phyloP scores from a whole-genome alignment of 495 filamentous ascomycete genomes.

The Penicillium daleae region DNA sequence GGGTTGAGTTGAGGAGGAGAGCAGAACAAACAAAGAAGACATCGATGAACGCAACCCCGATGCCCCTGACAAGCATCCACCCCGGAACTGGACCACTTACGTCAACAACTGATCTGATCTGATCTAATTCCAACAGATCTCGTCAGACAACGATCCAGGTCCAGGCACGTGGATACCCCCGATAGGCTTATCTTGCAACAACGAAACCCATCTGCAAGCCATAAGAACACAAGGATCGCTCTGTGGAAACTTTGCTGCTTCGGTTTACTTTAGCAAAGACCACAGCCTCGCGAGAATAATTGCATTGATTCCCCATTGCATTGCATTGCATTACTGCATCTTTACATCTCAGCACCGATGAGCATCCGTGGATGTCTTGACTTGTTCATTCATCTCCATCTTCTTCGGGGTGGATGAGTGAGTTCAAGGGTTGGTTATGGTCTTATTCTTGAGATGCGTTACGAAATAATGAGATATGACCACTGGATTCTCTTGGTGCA shows the following conservation, averaged over 20 bases:
- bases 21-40: conserved; percentile 20
- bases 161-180: conserved; percentile 16
- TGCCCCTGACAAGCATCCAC: conserved; percentile 24
- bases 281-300: conserved; percentile 14
- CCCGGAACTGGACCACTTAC: conserved; percentile 9
- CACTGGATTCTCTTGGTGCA: conserved; percentile 9
- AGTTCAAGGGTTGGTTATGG: not conserved
- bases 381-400: not conserved
- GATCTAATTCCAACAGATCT: conserved; percentile 1
- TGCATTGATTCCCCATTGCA: conserved; percentile 5
- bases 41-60: conserved; percentile 22
- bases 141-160: conserved; percentile 1
- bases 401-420: not conserved
- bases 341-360: conserved; percentile 18
- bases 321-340: conserved; percentile 2
- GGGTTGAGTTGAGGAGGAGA: conserved; percentile 14
- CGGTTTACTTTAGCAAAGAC: not conserved
- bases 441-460: conserved; percentile 8
- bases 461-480: conserved; percentile 13
- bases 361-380: conserved; percentile 21
- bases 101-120: not conserved
- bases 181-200: conserved; percentile 33
- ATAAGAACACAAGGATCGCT: conserved; percentile 23
- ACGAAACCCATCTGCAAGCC: conserved; percentile 13
- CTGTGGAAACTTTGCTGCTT: conserved; percentile 10